These are phyloP conservation scores for Leucocoprinus sp. DNA, from an alignment of 768 basidiomycete genomes.

Conservation along the genomic window DNA sequence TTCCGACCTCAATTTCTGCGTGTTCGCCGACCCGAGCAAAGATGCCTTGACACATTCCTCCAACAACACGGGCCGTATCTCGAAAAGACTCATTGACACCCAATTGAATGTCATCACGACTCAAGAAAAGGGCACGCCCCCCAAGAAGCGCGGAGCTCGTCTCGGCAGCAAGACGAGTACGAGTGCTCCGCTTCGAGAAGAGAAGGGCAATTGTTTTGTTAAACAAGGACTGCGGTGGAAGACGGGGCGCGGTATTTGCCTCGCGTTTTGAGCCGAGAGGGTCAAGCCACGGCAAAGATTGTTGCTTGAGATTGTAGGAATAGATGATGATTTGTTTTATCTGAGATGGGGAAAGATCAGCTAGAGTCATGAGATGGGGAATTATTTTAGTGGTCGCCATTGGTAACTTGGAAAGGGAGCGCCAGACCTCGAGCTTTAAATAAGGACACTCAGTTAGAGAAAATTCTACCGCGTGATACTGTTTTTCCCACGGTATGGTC, in stretches of 20 bases:
- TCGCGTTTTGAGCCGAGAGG: conserved; percentile 36
- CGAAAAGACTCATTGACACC: conserved; percentile 87
- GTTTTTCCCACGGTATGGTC: too few species aligned
- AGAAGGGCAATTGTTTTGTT: conserved; percentile 83
- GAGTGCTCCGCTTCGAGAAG: conserved; percentile 90
- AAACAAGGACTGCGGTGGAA: conserved; percentile 69
- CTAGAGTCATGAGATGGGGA: conserved; percentile 82
- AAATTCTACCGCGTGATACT: too few species aligned
- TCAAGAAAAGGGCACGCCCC: conserved; percentile 85
- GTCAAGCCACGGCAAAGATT: conserved; percentile 57
- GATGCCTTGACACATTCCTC: conserved; percentile 93
- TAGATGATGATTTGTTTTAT: conserved; percentile 59
- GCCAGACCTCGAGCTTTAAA: neutral
- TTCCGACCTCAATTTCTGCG: conserved; percentile 78
- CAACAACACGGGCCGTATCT: conserved; percentile 83
- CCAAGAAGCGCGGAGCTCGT: conserved; percentile 74
- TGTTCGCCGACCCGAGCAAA: conserved; percentile 95
- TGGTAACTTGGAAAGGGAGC: neutral
- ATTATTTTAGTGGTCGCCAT: conserved; percentile 20
- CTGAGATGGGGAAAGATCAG: conserved; percentile 74
- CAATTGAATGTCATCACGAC: conserved; percentile 85
- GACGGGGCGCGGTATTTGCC: conserved; percentile 33
- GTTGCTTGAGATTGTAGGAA: conserved; percentile 55
- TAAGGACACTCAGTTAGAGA: neutral
- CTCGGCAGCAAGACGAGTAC: conserved; percentile 86